Percentiles rank a stretch among this genome's conserved stretches.
Evolutionary conservation across 2,329 filamentous ascomycete species (phyloP).

Genomic region (Tolypocladium album): DNA sequence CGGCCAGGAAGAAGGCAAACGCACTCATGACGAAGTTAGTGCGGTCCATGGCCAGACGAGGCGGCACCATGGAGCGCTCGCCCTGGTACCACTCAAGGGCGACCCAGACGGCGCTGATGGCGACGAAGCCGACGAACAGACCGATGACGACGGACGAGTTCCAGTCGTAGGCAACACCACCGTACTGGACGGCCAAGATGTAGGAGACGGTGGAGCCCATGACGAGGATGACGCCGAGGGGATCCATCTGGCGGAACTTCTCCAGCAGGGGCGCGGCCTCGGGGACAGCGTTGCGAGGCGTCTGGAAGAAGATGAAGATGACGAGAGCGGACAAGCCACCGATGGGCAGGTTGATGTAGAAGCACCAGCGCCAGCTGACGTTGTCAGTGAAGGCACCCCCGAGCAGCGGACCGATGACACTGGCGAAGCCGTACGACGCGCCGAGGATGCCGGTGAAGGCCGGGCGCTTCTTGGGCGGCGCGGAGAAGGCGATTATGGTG

Average conservation of each 20-base stretch:
- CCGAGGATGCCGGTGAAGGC: conserved; percentile 27
- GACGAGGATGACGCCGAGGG: conserved; percentile 30
- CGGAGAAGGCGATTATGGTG: conserved; percentile 36
- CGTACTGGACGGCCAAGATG: conserved; percentile 37
- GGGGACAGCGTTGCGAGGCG: conserved; percentile 26
- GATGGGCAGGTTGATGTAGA: conserved; percentile 28
- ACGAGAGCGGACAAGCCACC: conserved; percentile 22
- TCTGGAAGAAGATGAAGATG: conserved; percentile 30
- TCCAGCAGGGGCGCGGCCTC: conserved; percentile 24
- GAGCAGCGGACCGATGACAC: conserved; percentile 24
- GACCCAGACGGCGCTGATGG: conserved; percentile 22
- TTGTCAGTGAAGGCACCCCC: conserved; percentile 26
- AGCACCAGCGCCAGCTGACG: conserved; percentile 28
- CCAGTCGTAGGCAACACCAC: conserved; percentile 33
- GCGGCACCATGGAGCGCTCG: conserved; percentile 33
- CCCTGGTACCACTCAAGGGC: conserved; percentile 28
- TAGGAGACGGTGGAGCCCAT: conserved; percentile 32
- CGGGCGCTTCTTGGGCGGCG: conserved; percentile 21
- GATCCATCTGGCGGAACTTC: conserved; percentile 38
- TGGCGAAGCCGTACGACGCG: conserved; percentile 23
- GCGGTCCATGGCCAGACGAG: conserved; percentile 26
- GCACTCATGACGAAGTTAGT: conserved; percentile 24
- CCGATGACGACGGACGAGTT: conserved; percentile 28
- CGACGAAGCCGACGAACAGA: conserved; percentile 27
- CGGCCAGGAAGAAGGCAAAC: conserved; percentile 31